Percentiles rank a stretch among this genome's conserved stretches.
These are phyloP conservation scores for Sanghuangporus baumii DNA, from an alignment of 1,284 basidiomycete species.

Conservation along the genomic window DNA sequence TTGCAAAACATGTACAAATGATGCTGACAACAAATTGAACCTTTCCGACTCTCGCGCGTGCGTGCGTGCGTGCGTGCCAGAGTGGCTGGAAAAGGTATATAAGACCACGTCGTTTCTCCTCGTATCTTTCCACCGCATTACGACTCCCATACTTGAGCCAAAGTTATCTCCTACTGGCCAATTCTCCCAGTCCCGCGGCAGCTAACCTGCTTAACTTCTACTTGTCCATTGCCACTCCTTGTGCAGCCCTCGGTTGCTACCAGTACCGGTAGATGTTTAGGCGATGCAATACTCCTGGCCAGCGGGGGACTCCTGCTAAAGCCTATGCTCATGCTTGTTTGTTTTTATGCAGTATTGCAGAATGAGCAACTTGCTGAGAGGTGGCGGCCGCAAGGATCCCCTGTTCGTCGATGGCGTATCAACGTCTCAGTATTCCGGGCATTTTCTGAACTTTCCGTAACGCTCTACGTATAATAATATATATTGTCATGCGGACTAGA, in stretches of 20 bases:
- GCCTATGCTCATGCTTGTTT: slow-evolving; percentile 12
- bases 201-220: not conserved
- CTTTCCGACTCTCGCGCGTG: not conserved
- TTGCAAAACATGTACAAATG: not conserved
- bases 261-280: not conserved
- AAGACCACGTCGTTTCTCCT: not conserved
- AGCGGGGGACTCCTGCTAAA: slow-evolving; percentile 10
- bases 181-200: not conserved
- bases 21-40: not conserved
- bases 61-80: not conserved
- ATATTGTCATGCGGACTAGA: not conserved
- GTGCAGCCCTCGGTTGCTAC: not conserved
- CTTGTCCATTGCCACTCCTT: not conserved
- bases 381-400: slow-evolving; percentile 19
- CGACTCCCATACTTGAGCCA: not conserved
- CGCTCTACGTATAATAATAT: not conserved
- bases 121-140: not conserved
- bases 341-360: not conserved
- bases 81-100: not conserved
- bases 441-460: not conserved
- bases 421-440: not conserved
- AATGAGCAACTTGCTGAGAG: slow-evolving; percentile 10
- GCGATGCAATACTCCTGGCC: not conserved
- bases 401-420: slow-evolving; percentile 4
- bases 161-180: not conserved